These are phyloP conservation scores for Rosa chinensis DNA, from an alignment of 306 rosid genomes.

Conservation along the genomic window DNA sequence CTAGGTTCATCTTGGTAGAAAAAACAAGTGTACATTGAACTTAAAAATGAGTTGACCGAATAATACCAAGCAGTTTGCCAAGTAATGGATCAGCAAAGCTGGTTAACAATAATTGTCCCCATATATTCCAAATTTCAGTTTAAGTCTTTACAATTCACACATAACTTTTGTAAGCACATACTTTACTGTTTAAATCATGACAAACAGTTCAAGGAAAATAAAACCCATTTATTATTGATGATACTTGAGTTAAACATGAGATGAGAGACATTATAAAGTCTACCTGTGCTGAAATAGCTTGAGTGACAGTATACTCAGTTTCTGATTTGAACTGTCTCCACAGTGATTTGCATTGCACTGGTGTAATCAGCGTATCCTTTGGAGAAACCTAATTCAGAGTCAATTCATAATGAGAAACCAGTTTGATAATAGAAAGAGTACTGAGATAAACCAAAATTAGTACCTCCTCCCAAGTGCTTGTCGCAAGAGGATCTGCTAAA, in stretches of 20 bases:
- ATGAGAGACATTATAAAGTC: conserved; percentile 3
- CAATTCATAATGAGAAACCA: conserved; percentile 17
- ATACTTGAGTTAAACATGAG: neutral
- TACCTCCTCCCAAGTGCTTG: conserved; percentile 97
- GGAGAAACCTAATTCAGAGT: conserved; percentile 55
- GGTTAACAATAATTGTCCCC: neutral
- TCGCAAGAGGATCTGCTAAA: conserved; percentile 66
- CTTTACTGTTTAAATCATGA: neutral
- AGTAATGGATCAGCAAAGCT: neutral
- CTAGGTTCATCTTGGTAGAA: neutral
- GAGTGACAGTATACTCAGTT: conserved; percentile 74
- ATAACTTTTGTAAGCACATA: neutral
- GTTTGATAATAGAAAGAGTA: conserved; percentile 18
- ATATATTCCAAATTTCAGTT: neutral
- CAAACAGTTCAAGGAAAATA: neutral
- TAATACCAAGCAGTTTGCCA: neutral
- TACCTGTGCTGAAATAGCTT: conserved; percentile 91
- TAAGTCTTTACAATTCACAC: neutral
- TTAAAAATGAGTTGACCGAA: neutral
- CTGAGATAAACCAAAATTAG: conserved; percentile 23
- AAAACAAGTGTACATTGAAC: neutral
- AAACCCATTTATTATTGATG: neutral
- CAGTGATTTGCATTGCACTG: conserved; percentile 83
- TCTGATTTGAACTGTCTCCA: conserved; percentile 89
- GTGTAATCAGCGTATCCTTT: conserved; percentile 60